phyloP scores from a whole-genome alignment of 1,284 basidiomycete species.

The Vanrija sp. region DNA sequence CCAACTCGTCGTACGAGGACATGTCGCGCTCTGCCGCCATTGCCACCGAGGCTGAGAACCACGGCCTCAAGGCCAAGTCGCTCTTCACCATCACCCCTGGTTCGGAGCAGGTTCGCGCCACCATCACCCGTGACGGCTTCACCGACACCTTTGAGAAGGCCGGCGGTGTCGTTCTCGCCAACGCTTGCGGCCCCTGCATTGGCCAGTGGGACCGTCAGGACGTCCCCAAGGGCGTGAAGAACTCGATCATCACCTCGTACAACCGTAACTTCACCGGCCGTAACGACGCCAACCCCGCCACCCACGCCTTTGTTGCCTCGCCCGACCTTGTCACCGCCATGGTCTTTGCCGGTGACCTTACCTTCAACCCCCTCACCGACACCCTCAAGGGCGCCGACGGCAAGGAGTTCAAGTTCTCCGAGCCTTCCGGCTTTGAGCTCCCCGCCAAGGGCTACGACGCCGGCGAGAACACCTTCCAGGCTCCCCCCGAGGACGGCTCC shows the following conservation, averaged over 20 bases:
- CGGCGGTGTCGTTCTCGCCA: slow-evolving; percentile 92
- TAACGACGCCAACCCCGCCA: slow-evolving; percentile 98
- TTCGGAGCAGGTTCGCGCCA: slow-evolving; percentile 96
- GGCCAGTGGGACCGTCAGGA: slow-evolving; percentile 98
- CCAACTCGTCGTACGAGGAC: slow-evolving; percentile 99
- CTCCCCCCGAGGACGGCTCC: slow-evolving; percentile 81
- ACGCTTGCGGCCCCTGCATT: slow-evolving; percentile 98
- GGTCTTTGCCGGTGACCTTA: slow-evolving; percentile 87
- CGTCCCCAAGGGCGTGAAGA: slow-evolving; percentile 92
- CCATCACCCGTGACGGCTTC: slow-evolving; percentile 93
- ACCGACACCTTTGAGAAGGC: slow-evolving; percentile 80
- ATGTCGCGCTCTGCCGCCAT: slow-evolving; percentile 97
- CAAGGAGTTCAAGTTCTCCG: slow-evolving; percentile 95
- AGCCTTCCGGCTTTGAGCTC: slow-evolving; percentile 85
- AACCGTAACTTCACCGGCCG: slow-evolving; percentile 99
- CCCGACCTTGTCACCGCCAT: slow-evolving; percentile 98
- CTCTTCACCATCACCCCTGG: slow-evolving; percentile 97
- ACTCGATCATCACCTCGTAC: slow-evolving; percentile 99
- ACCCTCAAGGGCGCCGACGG: slow-evolving; percentile 82
- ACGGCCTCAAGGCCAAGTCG: slow-evolving; percentile 86
- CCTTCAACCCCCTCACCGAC: slow-evolving; percentile 97
- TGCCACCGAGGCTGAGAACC: slow-evolving; percentile 77
- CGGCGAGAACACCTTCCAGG: slow-evolving; percentile 95
- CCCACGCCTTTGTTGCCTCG: slow-evolving; percentile 97
- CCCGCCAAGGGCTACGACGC: slow-evolving; percentile 93